Conservation (phyloP, 306 rosid species). For the Albizia julibrissin region DNA sequence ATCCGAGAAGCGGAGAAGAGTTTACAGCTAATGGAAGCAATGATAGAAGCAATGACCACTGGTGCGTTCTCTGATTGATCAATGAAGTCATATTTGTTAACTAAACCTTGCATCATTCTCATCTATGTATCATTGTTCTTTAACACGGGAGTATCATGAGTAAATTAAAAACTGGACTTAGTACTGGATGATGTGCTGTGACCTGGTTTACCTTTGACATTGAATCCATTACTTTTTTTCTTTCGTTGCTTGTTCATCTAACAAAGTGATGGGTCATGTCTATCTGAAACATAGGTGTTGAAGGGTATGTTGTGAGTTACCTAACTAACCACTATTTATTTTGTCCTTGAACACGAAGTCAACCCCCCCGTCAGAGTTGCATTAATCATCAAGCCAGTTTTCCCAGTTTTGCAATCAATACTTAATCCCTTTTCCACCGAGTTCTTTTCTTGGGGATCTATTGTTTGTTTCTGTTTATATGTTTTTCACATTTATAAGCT, state of each 20-base stretch:
- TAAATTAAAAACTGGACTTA: conserved; percentile 1
- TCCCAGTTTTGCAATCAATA: conserved; percentile 11
- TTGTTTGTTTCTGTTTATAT: conserved; percentile 25
- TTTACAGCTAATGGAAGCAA: conserved; percentile 82
- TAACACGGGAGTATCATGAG: conserved; percentile 17
- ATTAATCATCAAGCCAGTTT: background rate
- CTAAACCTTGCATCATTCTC: conserved; percentile 23
- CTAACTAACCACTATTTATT: background rate
- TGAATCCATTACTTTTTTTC: background rate
- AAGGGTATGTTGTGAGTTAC: background rate
- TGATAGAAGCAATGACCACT: conserved; percentile 98
- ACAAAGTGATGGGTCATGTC: background rate
- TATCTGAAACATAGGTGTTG: background rate
- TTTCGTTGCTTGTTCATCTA: conserved; percentile 9
- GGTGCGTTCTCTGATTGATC: conserved; percentile 50
- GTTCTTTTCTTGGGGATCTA: background rate
- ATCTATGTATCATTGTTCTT: conserved; percentile 15
- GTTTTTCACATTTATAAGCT: conserved; percentile 22
- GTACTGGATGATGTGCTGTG: conserved; percentile 14
- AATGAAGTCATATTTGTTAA: conserved; percentile 9
- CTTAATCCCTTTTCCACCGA: conserved; percentile 7
- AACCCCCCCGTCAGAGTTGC: background rate
- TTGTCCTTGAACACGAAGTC: background rate
- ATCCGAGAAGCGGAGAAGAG: conserved; percentile 98
- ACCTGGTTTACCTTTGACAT: conserved; percentile 17